Evolutionary conservation across 108 stramenopile genomes (phyloP).

Genomic region (Cyclotella choctawhatcheeana): DNA sequence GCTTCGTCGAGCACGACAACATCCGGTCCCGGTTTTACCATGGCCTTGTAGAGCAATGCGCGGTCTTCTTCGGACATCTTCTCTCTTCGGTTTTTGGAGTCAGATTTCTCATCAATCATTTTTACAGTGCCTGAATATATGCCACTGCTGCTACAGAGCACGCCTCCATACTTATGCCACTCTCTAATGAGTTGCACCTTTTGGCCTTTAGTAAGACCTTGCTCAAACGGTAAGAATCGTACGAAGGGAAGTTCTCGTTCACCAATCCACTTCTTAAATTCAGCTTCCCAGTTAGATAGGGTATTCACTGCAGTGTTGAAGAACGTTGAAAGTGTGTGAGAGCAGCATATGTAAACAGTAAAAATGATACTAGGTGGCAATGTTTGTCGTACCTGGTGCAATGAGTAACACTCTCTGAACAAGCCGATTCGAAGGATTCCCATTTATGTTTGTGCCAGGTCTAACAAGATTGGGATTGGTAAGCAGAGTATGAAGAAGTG

Average conservation of each 20-base stretch:
- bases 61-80: conserved; percentile 8
- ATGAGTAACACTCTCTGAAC: conserved; percentile 60
- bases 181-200: conserved; percentile 34
- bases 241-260: conserved; percentile 29
- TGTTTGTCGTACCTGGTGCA: conserved; percentile 58
- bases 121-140: conserved; percentile 44
- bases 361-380: too few species aligned
- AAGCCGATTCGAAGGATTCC: conserved; percentile 13
- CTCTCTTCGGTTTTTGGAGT: conserved; percentile 20
- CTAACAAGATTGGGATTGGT: conserved; percentile 50
- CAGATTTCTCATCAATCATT: too few species aligned
- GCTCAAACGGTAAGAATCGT: conserved; percentile 31
- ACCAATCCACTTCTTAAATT: conserved; percentile 76
- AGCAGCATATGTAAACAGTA: neutral
- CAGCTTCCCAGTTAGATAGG: conserved; percentile 71
- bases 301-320: conserved; percentile 45
- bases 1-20: conserved; percentile 74
- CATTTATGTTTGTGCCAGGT: conserved; percentile 6
- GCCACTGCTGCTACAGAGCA: conserved; percentile 54
- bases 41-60: conserved; percentile 35
- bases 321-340: neutral
- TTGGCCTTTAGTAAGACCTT: neutral
- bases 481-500: conserved; percentile 68
- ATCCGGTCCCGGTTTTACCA: conserved; percentile 61
- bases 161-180: conserved; percentile 65